Base-by-base conservation (phyloP, 805 yeast species). In the Diddensiella transvaalensis region DNA sequence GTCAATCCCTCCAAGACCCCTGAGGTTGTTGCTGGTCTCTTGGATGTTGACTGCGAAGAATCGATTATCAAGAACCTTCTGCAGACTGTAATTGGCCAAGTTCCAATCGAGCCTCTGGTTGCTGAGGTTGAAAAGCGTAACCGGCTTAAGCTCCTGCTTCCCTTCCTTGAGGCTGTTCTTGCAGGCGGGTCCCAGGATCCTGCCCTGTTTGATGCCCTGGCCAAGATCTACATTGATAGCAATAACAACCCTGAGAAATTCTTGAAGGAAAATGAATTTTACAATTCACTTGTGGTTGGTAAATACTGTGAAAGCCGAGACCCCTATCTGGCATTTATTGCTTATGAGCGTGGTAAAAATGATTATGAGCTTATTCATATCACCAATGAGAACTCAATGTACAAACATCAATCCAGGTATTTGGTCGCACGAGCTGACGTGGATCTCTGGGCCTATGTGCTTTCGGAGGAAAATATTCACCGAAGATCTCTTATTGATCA, bases 231-330 rank as follows among this genome's bases (percentile, higher is more conserved):
- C 76, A 93, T 93, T 62, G 99, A 93, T 69, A 86, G 96, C 51
- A 93, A 93, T 77, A 93, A 93, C 74, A 85, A 89, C 59, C 98
- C 99, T 32, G 99, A 93, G 68, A 89, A 88, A 69, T 93, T 93
- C 76, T 78, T 93, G 73, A 84, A 82, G 65, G 98, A 91, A 69
- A 93, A 93, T 69, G 77, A 82, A 59, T 77, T 78, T 63, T 93
- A 93, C 71, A 95, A 93, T 70, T 85, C 98, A n/a, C 74, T 87
- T 58, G 85, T 85, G 60, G 97, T 93, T 57, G 99, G 99, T 76
- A 88, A 82, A 66, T 93, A 93, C 75, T 93, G 99, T 77, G 99
- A 93, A 72, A 91, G 87, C 80, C 86, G 99, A 71, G 99, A 93
- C 64, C 99, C 99, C 54, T 93, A 88, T 72, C 76, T 93, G 66